These are phyloP conservation scores for Ciborinia camelliae DNA, from an alignment of 2,329 filamentous ascomycete species.

Conservation along the genomic window DNA sequence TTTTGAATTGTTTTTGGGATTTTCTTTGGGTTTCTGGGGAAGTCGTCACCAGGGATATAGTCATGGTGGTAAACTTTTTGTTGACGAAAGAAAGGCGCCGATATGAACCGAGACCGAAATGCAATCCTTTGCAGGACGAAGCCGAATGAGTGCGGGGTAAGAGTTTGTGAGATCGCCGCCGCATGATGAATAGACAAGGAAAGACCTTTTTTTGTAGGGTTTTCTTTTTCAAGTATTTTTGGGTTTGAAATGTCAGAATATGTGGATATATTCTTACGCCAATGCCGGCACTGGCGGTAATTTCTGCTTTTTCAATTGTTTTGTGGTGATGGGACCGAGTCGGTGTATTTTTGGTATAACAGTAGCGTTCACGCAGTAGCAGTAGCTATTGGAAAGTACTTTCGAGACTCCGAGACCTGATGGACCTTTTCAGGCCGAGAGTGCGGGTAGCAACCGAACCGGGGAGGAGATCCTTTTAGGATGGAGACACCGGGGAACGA, in stretches of 20 bases:
- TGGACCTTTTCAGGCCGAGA: not conserved
- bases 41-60: not conserved
- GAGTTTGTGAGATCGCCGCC: conserved; percentile 3
- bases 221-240: not conserved
- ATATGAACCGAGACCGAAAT: not conserved
- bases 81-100: not conserved
- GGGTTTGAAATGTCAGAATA: not conserved
- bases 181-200: not conserved
- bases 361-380: not conserved
- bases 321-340: not conserved
- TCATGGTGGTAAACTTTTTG: not conserved
- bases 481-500: not conserved
- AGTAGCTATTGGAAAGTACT: not conserved
- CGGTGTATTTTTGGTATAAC: not conserved
- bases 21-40: not conserved
- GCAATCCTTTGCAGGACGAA: not conserved
- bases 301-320: not conserved
- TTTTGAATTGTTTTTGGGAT: not conserved
- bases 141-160: not conserved
- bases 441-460: not conserved
- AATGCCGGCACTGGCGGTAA: not conserved
- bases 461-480: not conserved
- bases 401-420: not conserved
- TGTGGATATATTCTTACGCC: not conserved
- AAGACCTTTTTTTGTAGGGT: not conserved